Percentiles rank a stretch among this genome's conserved stretches.
Evolutionary conservation across 1,284 basidiomycete species (phyloP).

Genomic region (Earliella scabrosa): DNA sequence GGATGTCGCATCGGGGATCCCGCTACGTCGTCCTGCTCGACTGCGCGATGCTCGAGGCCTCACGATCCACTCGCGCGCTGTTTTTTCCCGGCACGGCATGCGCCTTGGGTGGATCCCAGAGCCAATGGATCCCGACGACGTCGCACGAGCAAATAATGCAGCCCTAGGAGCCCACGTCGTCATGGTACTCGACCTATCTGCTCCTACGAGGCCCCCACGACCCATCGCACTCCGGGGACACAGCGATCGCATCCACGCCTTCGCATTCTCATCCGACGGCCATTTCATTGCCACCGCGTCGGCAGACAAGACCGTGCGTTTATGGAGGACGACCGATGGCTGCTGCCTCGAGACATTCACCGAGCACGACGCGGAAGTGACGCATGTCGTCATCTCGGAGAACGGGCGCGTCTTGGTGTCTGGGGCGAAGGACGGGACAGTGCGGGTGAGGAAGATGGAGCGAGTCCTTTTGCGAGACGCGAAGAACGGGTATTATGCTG

Average conservation of each 20-base stretch:
- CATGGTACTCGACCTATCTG: too few species aligned
- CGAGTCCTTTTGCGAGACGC: too few species aligned
- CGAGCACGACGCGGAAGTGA: neutral
- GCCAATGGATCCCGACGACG: too few species aligned
- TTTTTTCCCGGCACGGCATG: too few species aligned
- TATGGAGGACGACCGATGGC: constrained; percentile 8
- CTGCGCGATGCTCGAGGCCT: too few species aligned
- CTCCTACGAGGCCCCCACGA: neutral
- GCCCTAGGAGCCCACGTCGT: too few species aligned
- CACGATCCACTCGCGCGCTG: too few species aligned
- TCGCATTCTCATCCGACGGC: constrained; percentile 8
- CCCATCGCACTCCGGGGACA: neutral
- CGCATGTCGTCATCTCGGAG: neutral
- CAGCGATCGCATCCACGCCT: neutral
- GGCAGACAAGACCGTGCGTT: constrained; percentile 9
- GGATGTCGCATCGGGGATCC: too few species aligned
- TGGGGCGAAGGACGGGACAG: neutral
- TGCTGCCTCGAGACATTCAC: neutral
- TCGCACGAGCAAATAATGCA: too few species aligned
- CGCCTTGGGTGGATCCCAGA: too few species aligned
- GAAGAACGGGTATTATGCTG: too few species aligned
- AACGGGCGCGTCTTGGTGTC: neutral
- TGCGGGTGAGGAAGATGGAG: neutral
- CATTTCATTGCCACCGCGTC: constrained; percentile 9
- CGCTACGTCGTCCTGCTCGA: too few species aligned